Percentiles rank a stretch among this genome's conserved stretches.
phyloP scores from a whole-genome alignment of 495 filamentous ascomycete species.

The Cercophora newfieldiana region DNA sequence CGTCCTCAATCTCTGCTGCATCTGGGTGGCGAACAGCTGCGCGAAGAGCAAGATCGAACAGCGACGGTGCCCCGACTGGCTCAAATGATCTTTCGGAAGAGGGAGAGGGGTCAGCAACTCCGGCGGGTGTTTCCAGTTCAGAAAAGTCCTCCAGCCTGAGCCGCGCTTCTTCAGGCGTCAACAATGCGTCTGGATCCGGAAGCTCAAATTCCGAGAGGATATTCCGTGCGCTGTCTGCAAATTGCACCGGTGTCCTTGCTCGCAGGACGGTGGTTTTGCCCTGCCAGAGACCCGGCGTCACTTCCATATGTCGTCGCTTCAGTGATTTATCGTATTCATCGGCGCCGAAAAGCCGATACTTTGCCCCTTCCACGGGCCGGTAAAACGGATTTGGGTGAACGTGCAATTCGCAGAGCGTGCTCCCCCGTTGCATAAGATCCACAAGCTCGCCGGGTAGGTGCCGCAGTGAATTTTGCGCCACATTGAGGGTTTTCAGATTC shows the following conservation, averaged over 20 bases:
- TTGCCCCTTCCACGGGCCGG: slow-evolving; percentile 25
- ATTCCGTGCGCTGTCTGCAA: slow-evolving; percentile 10
- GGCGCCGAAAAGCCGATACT: not conserved
- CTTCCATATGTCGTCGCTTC: not conserved
- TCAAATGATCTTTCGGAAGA: not conserved
- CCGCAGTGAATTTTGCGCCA: slow-evolving; percentile 67
- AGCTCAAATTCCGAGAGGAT: slow-evolving; percentile 23
- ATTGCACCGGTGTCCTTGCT: slow-evolving; percentile 30
- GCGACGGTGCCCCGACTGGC: slow-evolving; percentile 22
- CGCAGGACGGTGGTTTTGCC: slow-evolving; percentile 22
- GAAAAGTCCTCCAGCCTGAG: slow-evolving; percentile 27
- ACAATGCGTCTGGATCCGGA: not conserved
- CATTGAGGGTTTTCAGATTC: slow-evolving; percentile 65
- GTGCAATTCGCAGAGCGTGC: slow-evolving; percentile 37
- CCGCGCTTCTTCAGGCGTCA: not conserved
- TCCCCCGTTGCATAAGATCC: slow-evolving; percentile 49
- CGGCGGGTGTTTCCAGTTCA: slow-evolving; percentile 21
- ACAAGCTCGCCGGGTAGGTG: slow-evolving; percentile 73
- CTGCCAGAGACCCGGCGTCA: slow-evolving; percentile 4
- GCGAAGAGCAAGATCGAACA: slow-evolving; percentile 29
- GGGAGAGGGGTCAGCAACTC: not conserved
- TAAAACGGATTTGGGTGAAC: slow-evolving; percentile 53
- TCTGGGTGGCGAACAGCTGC: slow-evolving; percentile 15
- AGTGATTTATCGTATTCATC: not conserved
- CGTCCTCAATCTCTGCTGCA: slow-evolving; percentile 2